Evolutionary conservation across 169 alveolate species (phyloP).

Genomic region (Eimeria sp.): DNA sequence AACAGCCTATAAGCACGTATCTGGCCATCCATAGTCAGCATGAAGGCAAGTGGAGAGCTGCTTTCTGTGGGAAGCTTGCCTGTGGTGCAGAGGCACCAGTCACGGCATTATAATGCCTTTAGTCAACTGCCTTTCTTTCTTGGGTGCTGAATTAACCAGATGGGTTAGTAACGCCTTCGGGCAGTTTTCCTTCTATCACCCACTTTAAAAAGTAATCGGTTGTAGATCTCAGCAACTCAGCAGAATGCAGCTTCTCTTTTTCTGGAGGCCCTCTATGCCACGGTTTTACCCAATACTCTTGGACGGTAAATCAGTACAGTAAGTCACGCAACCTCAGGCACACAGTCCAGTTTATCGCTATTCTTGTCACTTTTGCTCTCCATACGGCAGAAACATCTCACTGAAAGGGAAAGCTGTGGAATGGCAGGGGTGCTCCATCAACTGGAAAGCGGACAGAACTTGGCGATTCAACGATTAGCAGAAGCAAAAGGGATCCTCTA

Average conservation of each 20-base stretch:
- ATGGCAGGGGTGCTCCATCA: neutral
- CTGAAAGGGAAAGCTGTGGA: neutral
- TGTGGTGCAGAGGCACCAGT: neutral
- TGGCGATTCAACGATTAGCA: neutral
- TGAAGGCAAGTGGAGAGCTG: neutral
- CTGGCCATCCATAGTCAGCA: too few relatives aligned
- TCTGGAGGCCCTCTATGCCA: neutral
- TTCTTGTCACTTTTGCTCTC: neutral
- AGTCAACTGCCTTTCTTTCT: neutral
- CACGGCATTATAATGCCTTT: neutral
- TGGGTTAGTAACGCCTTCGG: too few relatives aligned
- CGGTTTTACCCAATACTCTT: neutral
- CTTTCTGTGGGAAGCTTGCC: neutral
- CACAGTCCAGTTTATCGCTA: neutral
- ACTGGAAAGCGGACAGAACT: neutral
- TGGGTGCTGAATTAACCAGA: neutral
- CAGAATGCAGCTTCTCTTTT: neutral
- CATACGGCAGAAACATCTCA: neutral
- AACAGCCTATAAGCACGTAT: too few relatives aligned
- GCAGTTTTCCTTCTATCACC: too few relatives aligned
- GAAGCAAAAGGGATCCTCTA: neutral
- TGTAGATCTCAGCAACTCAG: neutral
- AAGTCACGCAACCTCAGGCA: neutral
- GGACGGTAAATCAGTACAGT: neutral
- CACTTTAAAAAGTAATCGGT: too few relatives aligned